Percentiles rank a stretch among this genome's conserved stretches.
Evolutionary conservation across 2,329 filamentous ascomycete species (phyloP).

Genomic region (Penicillium sp.): DNA sequence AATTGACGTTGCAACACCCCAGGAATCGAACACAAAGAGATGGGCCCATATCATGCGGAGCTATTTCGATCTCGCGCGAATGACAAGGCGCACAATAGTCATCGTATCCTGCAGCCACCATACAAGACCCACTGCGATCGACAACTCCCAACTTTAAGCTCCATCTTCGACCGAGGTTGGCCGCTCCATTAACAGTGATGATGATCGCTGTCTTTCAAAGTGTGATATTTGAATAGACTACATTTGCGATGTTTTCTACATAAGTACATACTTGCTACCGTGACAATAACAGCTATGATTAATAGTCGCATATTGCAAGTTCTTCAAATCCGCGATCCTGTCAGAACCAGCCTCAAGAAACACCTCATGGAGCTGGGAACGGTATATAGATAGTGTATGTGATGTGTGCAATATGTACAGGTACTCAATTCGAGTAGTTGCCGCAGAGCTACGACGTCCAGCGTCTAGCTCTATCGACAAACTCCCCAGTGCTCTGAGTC

Average conservation of each 20-base stretch:
- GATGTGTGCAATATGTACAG: conserved; percentile 10
- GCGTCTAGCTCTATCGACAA: background rate
- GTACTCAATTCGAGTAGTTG: background rate
- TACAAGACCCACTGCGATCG: conserved; percentile 2
- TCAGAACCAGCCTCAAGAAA: too few species aligned
- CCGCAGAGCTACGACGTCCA: background rate
- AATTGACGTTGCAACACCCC: background rate
- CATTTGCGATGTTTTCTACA: too few species aligned
- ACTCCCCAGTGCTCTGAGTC: background rate
- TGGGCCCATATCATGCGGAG: background rate
- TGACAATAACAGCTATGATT: too few species aligned
- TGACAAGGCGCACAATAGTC: conserved; percentile 1
- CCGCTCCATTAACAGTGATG: too few species aligned
- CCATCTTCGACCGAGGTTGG: background rate
- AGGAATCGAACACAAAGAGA: background rate
- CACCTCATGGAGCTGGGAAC: too few species aligned
- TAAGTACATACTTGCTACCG: too few species aligned
- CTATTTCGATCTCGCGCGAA: background rate
- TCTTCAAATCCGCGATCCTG: too few species aligned
- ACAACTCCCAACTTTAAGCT: background rate
- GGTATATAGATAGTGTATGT: background rate
- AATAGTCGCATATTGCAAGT: too few species aligned
- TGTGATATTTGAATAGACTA: too few species aligned
- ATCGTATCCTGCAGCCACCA: background rate
- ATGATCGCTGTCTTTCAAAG: too few species aligned